Conservation (phyloP, 139 green algal species). For the Edaphochlamys debaryana region DNA sequence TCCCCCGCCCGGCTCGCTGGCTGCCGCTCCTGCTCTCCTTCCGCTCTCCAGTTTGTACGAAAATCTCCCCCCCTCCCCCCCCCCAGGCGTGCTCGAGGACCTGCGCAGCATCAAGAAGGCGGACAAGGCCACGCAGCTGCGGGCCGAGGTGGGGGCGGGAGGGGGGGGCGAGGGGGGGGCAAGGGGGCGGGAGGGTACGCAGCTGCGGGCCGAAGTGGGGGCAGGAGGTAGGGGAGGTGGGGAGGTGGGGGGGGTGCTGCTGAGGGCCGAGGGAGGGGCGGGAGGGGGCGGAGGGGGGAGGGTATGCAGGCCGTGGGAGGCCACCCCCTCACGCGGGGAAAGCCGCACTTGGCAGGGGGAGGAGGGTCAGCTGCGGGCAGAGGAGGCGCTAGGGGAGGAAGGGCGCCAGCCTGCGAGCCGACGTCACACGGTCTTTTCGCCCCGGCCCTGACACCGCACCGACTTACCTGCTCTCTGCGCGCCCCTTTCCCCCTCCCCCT, state of each 20-base stretch:
- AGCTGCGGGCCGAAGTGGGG: no score
- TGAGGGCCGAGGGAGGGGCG: no score
- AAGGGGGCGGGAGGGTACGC: background rate
- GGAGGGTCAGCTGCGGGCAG: no score
- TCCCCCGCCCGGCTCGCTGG: no score
- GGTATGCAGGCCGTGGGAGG: background rate
- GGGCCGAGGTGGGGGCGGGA: slow-evolving; percentile 22
- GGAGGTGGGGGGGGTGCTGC: background rate
- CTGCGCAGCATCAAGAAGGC: slow-evolving; percentile 44
- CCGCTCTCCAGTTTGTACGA: no score
- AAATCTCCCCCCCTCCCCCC: no score
- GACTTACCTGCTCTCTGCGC: background rate
- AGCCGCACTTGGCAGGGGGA: background rate
- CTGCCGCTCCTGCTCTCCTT: no score
- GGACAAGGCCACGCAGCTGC: slow-evolving; percentile 36
- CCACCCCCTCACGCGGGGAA: no score
- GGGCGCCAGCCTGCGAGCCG: no score
- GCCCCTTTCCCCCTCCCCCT: background rate
- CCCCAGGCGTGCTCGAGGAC: slow-evolving; percentile 43
- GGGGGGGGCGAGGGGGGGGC: background rate
- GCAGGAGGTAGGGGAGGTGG: background rate
- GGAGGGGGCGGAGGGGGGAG: no score
- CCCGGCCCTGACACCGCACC: background rate
- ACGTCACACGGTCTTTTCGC: no score
- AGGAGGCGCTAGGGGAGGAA: no score